Percentiles rank a stretch among this genome's conserved stretches.
phyloP scores from a whole-genome alignment of 352 stramenopile species.

The Stramenopiles sp. region DNA sequence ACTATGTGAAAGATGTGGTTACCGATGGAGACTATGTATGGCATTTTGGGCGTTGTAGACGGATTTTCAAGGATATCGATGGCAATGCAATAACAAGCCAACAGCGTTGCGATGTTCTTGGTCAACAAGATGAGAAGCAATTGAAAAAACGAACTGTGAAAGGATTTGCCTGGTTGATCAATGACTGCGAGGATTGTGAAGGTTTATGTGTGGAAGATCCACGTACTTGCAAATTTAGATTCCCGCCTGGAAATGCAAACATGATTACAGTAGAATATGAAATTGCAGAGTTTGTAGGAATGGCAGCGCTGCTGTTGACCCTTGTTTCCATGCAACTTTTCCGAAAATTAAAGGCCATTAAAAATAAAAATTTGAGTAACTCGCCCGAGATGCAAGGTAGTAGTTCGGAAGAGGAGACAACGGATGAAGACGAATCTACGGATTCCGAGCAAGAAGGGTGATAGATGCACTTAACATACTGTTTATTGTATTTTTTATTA shows the following conservation, averaged over 20 bases:
- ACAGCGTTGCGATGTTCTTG: neutral
- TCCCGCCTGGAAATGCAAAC: neutral
- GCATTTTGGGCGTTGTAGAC: slow-evolving; percentile 4
- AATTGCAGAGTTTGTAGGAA: neutral
- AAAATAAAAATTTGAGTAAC: neutral
- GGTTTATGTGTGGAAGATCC: slow-evolving; percentile 8
- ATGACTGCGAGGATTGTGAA: neutral
- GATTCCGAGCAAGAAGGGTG: too few relatives aligned
- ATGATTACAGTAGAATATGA: slow-evolving; percentile 11
- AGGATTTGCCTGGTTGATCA: neutral
- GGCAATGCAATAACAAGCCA: neutral
- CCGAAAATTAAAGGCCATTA: neutral
- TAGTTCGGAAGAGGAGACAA: too few relatives aligned
- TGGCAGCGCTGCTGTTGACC: neutral
- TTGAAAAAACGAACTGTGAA: slow-evolving; percentile 4
- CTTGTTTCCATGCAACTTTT: neutral
- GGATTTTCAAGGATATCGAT: slow-evolving; percentile 9
- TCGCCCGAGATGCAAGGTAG: too few relatives aligned
- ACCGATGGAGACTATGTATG: neutral
- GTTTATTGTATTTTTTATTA: too few relatives aligned
- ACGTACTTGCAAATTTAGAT: neutral
- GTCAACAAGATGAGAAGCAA: slow-evolving; percentile 12
- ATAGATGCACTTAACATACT: too few relatives aligned
- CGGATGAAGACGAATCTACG: too few relatives aligned
- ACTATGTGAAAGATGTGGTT: slow-evolving; percentile 4